Base-by-base conservation (phyloP, 257 asterid species). In the Linaria vulgaris region DNA sequence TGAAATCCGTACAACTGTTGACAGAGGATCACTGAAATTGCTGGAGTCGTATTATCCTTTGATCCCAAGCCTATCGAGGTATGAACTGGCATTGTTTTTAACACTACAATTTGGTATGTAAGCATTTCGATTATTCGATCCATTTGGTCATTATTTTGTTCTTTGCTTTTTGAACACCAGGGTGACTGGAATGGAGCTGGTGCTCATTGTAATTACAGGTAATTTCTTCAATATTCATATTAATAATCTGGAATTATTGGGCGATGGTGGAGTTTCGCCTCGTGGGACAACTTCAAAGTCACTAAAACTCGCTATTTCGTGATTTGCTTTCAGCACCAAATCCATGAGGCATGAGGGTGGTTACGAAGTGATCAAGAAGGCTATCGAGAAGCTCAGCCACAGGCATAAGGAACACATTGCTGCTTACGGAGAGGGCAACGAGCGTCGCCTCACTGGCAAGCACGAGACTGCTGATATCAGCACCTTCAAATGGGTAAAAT, bases 171-270 rank as follows among this genome's bases (percentile, higher is more conserved):
- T 39, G 47, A 16, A 16, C 27, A 25, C 12, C 73, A 91, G 96
- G 98, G 98, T 9, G 95, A 92, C 63, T 91, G 97, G 97, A 91
- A 91, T 12, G 97, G 98, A 23, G 98, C 98, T 52, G 98, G 98
- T 63, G 98, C 98, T 25, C 98, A 91, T 75, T 64, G 85, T 44
- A 91, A 91, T 69, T 91, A 82, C 85, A 91, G 98, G 96, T 90
- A 61, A 37, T 45, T 4, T 15, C 24, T n/a, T 52, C 0, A 57
- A 17, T 1, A 7, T 16, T 11, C 4, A 6, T 41, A 14, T 11
- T 16, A 12, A n/a, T 17, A 9, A 19, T 4, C n/a, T 4, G 0
- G 39, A 57, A 16, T 43, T 15, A 25, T 11, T 8, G 16, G 23
- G 30, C 49, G 5, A 24, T 12, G 34, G n/a, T 37, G 2, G 6